Evolutionary conservation across 2,329 filamentous ascomycete species (phyloP).

Genomic region (Claviceps sp.): DNA sequence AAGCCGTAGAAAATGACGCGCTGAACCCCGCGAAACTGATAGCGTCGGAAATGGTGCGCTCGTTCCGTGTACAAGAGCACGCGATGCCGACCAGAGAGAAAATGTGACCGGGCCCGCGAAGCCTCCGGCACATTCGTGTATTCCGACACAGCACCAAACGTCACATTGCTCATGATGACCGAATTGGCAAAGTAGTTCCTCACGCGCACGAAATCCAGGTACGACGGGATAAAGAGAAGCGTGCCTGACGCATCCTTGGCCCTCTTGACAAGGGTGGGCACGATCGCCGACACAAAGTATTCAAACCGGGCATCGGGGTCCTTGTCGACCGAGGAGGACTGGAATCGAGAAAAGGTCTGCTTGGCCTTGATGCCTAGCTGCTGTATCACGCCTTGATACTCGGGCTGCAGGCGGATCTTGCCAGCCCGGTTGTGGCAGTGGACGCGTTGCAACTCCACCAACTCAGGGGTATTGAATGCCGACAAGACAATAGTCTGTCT

Average conservation of each 20-base stretch:
- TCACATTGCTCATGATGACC: constrained; percentile 34
- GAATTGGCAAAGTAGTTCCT: constrained; percentile 82
- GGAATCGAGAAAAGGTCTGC: constrained; percentile 85
- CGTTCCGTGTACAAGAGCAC: constrained; percentile 86
- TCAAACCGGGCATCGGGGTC: constrained; percentile 86
- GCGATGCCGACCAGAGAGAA: constrained; percentile 67
- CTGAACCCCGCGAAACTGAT: constrained; percentile 67
- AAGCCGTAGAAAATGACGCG: constrained; percentile 80
- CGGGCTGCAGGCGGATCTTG: constrained; percentile 57
- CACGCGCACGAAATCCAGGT: constrained; percentile 88
- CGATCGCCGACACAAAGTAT: constrained; percentile 72
- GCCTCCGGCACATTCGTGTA: constrained; percentile 71
- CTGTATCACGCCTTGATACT: constrained; percentile 60
- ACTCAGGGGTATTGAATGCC: constrained; percentile 76
- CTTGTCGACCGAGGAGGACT: constrained; percentile 50
- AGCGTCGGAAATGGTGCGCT: constrained; percentile 93
- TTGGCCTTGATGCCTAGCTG: constrained; percentile 58
- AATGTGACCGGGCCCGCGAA: constrained; percentile 74
- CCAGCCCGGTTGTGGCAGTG: constrained; percentile 73
- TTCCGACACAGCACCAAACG: constrained; percentile 71
- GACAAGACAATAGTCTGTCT: constrained; percentile 77
- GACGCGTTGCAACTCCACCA: constrained; percentile 64
- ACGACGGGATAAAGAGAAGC: constrained; percentile 81
- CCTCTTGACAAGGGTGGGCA: constrained; percentile 61
- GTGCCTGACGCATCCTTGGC: constrained; percentile 54